Evolutionary conservation across 805 yeast genomes (phyloP).

Genomic region (Kodamaea laetipori): DNA sequence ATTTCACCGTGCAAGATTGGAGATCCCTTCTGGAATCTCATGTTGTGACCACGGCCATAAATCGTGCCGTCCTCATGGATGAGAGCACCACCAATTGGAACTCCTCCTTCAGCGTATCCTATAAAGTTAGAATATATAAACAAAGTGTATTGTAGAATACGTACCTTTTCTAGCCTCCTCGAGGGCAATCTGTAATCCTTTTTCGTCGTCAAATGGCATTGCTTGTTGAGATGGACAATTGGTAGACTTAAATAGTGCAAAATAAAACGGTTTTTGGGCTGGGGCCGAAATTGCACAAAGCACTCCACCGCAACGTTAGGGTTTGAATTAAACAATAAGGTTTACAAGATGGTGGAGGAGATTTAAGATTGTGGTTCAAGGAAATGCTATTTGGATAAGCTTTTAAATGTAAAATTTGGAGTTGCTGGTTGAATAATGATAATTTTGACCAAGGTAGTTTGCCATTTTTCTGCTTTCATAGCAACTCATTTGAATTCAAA

Average conservation of each 20-base stretch:
- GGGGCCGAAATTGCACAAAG: no score
- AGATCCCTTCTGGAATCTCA: constrained; percentile 81
- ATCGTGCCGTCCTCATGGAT: constrained; percentile 75
- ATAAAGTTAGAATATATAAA: constrained; percentile 10
- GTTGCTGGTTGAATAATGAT: no score
- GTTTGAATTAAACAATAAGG: no score
- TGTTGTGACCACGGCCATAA: constrained; percentile 87
- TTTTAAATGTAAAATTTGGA: no score
- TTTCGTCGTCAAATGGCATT: constrained; percentile 61
- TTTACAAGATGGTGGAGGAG: no score
- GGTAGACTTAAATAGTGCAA: no score
- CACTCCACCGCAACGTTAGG: no score
- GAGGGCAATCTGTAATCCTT: constrained; percentile 68
- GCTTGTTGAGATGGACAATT: background rate
- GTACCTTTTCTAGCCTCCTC: constrained; percentile 68
- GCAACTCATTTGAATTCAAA: no score
- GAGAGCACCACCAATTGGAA: constrained; percentile 83
- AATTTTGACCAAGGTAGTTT: no score
- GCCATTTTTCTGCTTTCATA: no score
- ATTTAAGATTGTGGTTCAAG: no score
- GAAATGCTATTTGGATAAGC: no score
- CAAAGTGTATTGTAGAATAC: constrained; percentile 18
- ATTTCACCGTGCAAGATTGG: constrained; percentile 93
- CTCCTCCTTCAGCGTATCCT: constrained; percentile 84
- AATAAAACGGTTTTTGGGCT: background rate